Evolutionary conservation across 768 basidiomycete genomes (phyloP), one percentile per base, ranked within the genome.

Genomic region (Boletus reticuloceps): DNA sequence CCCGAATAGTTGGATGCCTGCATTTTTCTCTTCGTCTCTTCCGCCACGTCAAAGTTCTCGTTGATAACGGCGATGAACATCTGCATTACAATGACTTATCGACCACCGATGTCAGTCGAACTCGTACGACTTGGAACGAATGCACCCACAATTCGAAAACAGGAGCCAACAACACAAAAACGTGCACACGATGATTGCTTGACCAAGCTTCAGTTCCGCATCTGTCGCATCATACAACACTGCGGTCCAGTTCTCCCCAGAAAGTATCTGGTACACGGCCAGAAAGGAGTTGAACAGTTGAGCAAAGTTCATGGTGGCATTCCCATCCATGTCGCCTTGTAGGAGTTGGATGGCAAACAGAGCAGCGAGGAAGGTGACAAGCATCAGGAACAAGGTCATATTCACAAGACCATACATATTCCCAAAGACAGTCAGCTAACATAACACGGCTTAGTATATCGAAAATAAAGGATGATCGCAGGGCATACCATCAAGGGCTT

Each of bases 11-110:
- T 80, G 7, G 83, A 82, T 6, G 88, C 84, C 70, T 97, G 96
- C 58, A 88, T 80, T 16, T 81, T 80, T 50, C 87, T 84, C 75
- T 98, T 98, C 27, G 85, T 81, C 66, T 95, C 92, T 65, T 98
- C 96, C 0, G 93, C 93, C 6, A 97, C 84, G 22, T 86, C 79
- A 63, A 98, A 98, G 71, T 95, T 96, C 77, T 95, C 94, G 64
- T 94, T 91, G 77, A 97, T 94, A 43, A 96, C 94, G 34, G 96
- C 96, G 64, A 98, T 91, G 75, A 98, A 97, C 86, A 98, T 89
- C 67, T 96, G 94, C 47, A 96, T 69, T 10, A 96, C 79, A 63
- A 96, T 91, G 77, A 93, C 94, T 95, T 55, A 40, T 53, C 38
- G 59, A 46, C 27, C 55, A 27, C 53, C 45, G 41, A 14, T 36